Conservation (phyloP, 2,329 filamentous ascomycete species). For the Xenoacremonium recifei region DNA sequence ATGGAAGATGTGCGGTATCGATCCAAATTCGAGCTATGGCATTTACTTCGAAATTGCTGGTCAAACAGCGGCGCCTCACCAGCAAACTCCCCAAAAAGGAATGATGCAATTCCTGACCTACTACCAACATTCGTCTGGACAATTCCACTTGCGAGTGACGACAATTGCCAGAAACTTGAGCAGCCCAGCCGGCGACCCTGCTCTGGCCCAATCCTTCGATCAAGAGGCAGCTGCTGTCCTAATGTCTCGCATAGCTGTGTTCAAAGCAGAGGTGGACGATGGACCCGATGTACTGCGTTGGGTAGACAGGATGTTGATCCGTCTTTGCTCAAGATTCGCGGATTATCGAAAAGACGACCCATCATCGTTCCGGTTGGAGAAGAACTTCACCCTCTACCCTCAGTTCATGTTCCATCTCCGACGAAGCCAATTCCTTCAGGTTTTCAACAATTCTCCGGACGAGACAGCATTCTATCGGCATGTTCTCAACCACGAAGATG, state of each 20-base stretch:
- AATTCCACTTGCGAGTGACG: constrained; percentile 94
- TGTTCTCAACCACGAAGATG: constrained; percentile 95
- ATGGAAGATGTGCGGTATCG: constrained; percentile 99
- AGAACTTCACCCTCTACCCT: constrained; percentile 98
- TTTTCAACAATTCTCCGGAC: constrained; percentile 99
- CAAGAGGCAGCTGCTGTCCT: constrained; percentile 96
- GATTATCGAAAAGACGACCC: constrained; percentile 98
- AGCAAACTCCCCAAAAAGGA: constrained; percentile 84
- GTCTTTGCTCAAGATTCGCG: constrained; percentile 92
- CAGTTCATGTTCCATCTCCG: constrained; percentile 99
- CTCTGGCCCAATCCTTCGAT: constrained; percentile 95
- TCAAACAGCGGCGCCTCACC: constrained; percentile 83
- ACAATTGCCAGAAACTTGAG: constrained; percentile 90
- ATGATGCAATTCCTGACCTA: constrained; percentile 99
- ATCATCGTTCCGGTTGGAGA: constrained; percentile 93
- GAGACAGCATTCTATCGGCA: constrained; percentile 99
- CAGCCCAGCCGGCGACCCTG: constrained; percentile 89
- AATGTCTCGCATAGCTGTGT: constrained; percentile 98
- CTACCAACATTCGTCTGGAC: constrained; percentile 95
- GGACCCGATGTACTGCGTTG: constrained; percentile 97
- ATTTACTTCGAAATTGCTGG: constrained; percentile 98
- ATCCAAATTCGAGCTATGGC: constrained; percentile 89
- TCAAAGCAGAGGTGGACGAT: constrained; percentile 97
- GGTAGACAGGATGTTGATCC: constrained; percentile 98
- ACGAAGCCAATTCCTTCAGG: constrained; percentile 94